Base-by-base conservation (phyloP, 2,329 filamentous ascomycete species). In the Epichloe aotearoae region DNA sequence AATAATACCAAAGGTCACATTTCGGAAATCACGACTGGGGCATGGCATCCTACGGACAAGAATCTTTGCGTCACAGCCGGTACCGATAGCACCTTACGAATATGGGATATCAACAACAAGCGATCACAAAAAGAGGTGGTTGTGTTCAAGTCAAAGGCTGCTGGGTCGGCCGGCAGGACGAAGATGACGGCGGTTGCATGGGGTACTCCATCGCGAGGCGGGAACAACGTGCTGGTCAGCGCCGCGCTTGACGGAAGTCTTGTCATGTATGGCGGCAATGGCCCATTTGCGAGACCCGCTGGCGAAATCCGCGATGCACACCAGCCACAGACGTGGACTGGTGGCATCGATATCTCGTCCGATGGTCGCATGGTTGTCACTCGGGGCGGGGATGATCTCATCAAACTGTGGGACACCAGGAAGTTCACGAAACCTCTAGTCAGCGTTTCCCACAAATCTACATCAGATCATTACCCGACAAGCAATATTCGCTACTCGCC, bases 1-100 rank as follows among this genome's bases (percentile, higher is more conserved):
- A 81, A 96, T 68, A 90, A 97, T 64, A 98, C 93, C 4, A 97
- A 96, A 65, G 93, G 93, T 1, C 93, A 98, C 67, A 83, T 96
- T 49, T 90, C 90, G 4, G 93, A 96, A 67, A 80, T 96, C 40
- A 89, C 88, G 3, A 86, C 84, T 20, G 91, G 88, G 20, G 85
- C 84, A 39, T 98, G 93, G 93, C 88, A 91, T 66, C 93, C 93
- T 0, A 83, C 82, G 2, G 83, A 96, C 64, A 83, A 77, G 61
- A 89, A 95, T 57, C 60, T 90, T 0, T 94, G 88, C 63, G 83
- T 91, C 26, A 98, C 93, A 2, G 90, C 89, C 39, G 90, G 90
- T 7, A 94, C 90, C 8, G 93, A 98, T 65, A 96, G 91, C 64
- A 98, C 93, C 1, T 70, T 98, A 54, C 81, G 93, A 51, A 95